Evolutionary conservation across 352 stramenopile species (phyloP), one percentile per base, ranked within the genome.

Genomic region (Globisporangium rhizosaccharum): DNA sequence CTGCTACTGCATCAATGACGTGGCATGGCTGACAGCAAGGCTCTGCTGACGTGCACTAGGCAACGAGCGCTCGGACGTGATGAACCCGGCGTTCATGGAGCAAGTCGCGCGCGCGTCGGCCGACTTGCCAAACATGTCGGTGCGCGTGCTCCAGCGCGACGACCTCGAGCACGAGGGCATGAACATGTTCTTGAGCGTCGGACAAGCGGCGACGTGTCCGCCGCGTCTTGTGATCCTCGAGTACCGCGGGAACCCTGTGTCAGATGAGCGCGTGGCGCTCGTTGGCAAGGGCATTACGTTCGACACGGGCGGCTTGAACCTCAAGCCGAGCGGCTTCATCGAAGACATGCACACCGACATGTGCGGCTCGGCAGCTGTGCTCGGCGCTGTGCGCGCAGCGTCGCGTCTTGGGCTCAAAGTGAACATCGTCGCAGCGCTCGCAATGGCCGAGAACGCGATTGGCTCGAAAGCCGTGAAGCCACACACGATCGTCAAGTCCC

Each of bases 241-340:
- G 62, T 96, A 96, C 66, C 62, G 57, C 46, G 85, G 85, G 28
- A 83, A 90, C 60, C 75, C 82, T 1, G 70, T 80, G 17, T 76
- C 74, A 14, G 68, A 85, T 8, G 70, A 88, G 15, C 87, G 75
- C 51, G 68, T 94, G 9, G 89, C 85, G 15, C 64, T 98, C 17
- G 88, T 98, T 30, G 94, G 94, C 44, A 98, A 98, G 71, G 94
- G 90, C 18, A 84, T 98, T 51, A 97, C 87, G 49, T 98, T 98
- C 61, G 94, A 98, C 71, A 97, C 92, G 0, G 94, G 94, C n/a
- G 94, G 94, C 15, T 75, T 98, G 57, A 97, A 98, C 75, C 73
- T 98, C 47, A 98, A 98, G 75, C 87, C 89, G 0, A 94, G 88
- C 14, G 79, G 90, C 45, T 75, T 72, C 64, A 97, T 97, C 14